Base-by-base conservation (phyloP, 2,329 filamentous ascomycete genomes). In the Cytospora chrysosperma region DNA sequence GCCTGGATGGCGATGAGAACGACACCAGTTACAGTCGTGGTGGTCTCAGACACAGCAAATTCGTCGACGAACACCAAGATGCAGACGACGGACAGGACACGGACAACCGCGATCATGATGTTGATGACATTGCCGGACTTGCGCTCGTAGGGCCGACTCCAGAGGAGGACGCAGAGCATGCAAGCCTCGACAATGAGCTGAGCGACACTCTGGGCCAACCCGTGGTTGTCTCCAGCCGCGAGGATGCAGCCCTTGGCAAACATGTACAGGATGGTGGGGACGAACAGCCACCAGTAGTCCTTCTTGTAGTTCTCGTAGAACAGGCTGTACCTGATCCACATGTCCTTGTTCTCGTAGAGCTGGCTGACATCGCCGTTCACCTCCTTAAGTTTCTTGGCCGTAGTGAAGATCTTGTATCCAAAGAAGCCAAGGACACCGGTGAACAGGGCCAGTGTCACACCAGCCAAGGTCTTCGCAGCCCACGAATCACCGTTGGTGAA, bases 261-360 rank as follows among this genome's bases (percentile, higher is more conserved):
- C 81, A 93, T 90, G 81, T 98, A 98, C 67, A 93, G 66, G 72
- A 98, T 97, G 66, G 85, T 82, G 0, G 95, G 95, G 17, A 98
- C 84, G 73, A 99, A 98, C 27, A 97, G 78, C 94, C 94, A 98
- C 95, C 95, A 99, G 80, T 94, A 97, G 70, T 88, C 87, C 76
- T 91, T 92, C 79, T 92, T 93, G 82, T 97, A 98, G 70, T 89
- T 89, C 72, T 98, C 95, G 80, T 99, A 99, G 79, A 99, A 98
- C 67, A 97, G 83, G 71, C 91, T 95, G 83, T 99, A 99, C 80
- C 95, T 96, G 75, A 92, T 84, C 93, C 95, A 97, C 49, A 89
- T 88, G 64, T 90, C 85, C 81, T 95, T 96, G 78, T 98, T 85
- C 65, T 97, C 91, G 76, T 93, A 98, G 10, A 99, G 82, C 15